Base-by-base conservation (phyloP, 1,284 basidiomycete species). In the Puccinia hordei region DNA sequence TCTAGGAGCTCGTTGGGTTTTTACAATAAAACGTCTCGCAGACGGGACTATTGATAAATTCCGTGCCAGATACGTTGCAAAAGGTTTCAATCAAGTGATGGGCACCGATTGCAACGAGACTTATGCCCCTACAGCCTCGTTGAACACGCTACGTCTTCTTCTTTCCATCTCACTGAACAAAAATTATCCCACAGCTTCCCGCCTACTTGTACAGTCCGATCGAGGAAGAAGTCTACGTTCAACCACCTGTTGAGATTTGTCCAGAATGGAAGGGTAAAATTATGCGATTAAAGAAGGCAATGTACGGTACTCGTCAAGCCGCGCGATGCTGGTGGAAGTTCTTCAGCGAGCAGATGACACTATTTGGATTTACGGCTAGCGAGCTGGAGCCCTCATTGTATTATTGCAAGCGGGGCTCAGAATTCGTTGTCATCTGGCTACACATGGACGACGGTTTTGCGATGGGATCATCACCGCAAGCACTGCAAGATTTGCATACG, bases 271-370 rank as follows among this genome's bases (percentile, higher is more conserved):
- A 41, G 12, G 38, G 38, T 6, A 57, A 68, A 9, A 46, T 46
- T 9, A 27, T 69, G 65, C 1, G n/a, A 33, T 41, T 69, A 1
- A 78, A 69, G 35, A 78, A 78, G 35, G 75, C 49, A 17, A 51
- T 78, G 19, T 78, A 78, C 38, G 51, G 75, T 19, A 78, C 49
- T 2, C 46, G 30, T 19, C 75, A 77, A 27, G 63, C 57, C 1
- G 61, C 63, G 6, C 1, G 44, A 15, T 77, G 75, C 44, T 77
- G 75, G 75, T 77, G 61, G 75, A 51, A 51, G 24, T 46, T 49
- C 35, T 68, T 68, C 35, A 17, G 51, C 3, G 6, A 4, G 2
- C 30, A 51, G 9, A 22, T 66, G 38, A 46, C 13, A 33, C 9
- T 8, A 6, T 9, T 77, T 2, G 75, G 75, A 10, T 68, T 66